Percentiles rank a stretch among this genome's conserved stretches.
Conservation (phyloP, 257 asterid species). For the Primulina huaijiensis region DNA sequence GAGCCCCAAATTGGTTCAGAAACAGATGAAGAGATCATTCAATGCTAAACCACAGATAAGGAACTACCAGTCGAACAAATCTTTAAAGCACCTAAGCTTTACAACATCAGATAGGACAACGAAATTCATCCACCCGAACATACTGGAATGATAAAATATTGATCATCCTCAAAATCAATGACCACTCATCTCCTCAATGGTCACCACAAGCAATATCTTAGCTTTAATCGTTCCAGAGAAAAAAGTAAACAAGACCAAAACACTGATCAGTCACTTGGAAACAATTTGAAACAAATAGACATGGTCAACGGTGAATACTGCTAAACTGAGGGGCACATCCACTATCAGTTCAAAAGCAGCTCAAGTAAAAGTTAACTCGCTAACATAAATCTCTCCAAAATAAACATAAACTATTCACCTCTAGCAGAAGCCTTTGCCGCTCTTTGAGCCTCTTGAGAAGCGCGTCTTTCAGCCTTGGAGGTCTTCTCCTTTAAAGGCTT, state of each 20-base stretch:
- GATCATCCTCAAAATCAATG: background rate
- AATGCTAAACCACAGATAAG: background rate
- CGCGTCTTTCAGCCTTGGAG: constrained; percentile 92
- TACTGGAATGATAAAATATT: background rate
- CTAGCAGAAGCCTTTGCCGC: constrained; percentile 87
- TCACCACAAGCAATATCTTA: background rate
- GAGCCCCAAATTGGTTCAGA: constrained; percentile 5
- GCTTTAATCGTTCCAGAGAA: background rate
- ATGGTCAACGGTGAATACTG: background rate
- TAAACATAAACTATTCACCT: constrained; percentile 37
- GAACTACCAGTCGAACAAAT: background rate
- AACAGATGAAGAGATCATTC: background rate
- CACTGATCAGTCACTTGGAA: background rate
- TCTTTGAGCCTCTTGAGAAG: constrained; percentile 88
- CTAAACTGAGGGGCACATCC: background rate
- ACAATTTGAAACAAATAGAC: background rate
- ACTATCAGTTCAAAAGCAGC: constrained; percentile 1
- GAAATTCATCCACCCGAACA: background rate
- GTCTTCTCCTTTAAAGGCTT: constrained; percentile 75
- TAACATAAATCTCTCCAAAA: background rate
- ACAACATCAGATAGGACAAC: background rate
- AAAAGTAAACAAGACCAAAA: too few species aligned
- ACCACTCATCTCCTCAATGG: background rate
- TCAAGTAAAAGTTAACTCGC: background rate
- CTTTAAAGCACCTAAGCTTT: background rate